Evolutionary conservation across 1,284 basidiomycete genomes (phyloP).

Genomic region (Cronartium ribicola): DNA sequence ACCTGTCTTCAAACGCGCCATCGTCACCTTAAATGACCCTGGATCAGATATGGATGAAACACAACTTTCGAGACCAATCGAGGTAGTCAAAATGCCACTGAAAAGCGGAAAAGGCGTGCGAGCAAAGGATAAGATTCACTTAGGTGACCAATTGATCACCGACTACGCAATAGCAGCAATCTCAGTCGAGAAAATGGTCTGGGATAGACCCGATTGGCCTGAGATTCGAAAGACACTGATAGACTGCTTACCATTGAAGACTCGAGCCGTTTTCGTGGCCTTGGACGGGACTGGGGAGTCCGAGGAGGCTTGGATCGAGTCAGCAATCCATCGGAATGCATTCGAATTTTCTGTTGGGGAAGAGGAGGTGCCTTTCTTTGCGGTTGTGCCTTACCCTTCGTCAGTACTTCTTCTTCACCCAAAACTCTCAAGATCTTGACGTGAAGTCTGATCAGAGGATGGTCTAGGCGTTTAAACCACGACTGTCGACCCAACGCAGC

Average conservation of each 20-base stretch:
- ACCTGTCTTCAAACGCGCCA: background rate
- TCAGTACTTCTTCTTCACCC: background rate
- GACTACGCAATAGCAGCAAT: background rate
- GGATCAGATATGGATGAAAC: background rate
- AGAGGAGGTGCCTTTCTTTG: background rate
- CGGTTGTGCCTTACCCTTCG: conserved; percentile 6
- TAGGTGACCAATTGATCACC: background rate
- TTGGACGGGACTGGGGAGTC: background rate
- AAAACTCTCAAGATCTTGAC: background rate
- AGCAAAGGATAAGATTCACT: background rate
- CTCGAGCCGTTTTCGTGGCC: background rate
- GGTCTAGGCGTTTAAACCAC: background rate
- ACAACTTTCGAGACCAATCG: background rate
- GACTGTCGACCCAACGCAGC: background rate
- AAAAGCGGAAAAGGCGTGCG: background rate
- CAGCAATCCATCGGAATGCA: background rate
- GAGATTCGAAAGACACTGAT: background rate
- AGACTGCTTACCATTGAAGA: background rate
- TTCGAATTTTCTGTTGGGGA: conserved; percentile 3
- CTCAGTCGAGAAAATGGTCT: background rate
- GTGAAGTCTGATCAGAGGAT: background rate
- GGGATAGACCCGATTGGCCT: background rate
- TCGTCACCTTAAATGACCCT: background rate
- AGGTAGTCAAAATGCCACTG: background rate
- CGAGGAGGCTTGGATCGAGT: background rate